Evolutionary conservation across 2,329 filamentous ascomycete genomes (phyloP), one percentile per base, ranked within the genome.

Genomic region (Fonsecaea pugnacius): DNA sequence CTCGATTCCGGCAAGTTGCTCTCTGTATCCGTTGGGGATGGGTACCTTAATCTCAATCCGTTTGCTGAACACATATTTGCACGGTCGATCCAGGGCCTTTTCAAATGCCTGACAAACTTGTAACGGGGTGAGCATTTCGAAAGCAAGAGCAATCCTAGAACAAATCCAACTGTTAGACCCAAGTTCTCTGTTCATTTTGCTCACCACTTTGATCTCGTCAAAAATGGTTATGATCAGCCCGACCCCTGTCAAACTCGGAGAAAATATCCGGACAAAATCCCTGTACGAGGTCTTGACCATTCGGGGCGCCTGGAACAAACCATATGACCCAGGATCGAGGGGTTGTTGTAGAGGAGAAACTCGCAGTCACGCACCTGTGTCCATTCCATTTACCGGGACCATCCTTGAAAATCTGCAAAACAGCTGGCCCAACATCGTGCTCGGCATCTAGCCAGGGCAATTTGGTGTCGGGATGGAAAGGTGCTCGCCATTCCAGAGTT

Each of bases 391-490:
- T 92, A 69, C 84, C 83, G 4, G 91, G 85, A 1, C 94, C 94
- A 75, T 98, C 93, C 78, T 97, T 98, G 83, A 98, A 94, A 62
- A 98, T 89, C 75, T 98, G 94, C 62, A 96, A 82, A 53, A 98
- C 87, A 1, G 94, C 91, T 1, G 95, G 92, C 3, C 95, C 95
- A 50, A 97, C 89, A 72, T 99, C 95, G 74, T 98, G 94, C 77
- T 98, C 95, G 4, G 93, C 92, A 74, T 99, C 95, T 43, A 99
- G 82, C 92, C 94, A 99, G 0, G 95, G 95, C 40, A 99, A 83
- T 68, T 92, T 91, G 63, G 89, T 90, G 71, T 96, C 86, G 1
- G 92, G 91, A 72, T 96, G 91, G 76, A 98, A 98, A 0, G 95
- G 95, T 1, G 94, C 94, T 74, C 92, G 88, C 95, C 95, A 98